phyloP scores from a whole-genome alignment of 2,329 filamentous ascomycete species.

The Plenodomus biglobosus region DNA sequence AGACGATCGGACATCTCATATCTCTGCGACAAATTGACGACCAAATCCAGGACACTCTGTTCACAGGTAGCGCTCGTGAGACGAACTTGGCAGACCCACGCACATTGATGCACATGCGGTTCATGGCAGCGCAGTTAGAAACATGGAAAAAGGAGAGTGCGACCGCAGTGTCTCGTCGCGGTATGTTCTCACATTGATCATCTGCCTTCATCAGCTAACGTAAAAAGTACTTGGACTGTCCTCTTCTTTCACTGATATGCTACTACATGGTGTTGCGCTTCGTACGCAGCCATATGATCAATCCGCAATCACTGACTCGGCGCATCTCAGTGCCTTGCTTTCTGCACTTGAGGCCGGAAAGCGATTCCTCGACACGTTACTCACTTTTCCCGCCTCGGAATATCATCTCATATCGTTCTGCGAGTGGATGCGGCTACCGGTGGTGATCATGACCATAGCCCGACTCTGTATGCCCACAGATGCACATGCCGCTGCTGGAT shows the following conservation, averaged over 20 bases:
- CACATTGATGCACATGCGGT: slow-evolving; percentile 32
- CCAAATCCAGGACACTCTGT: slow-evolving; percentile 35
- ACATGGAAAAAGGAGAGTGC: slow-evolving; percentile 23
- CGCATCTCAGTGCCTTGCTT: slow-evolving; percentile 28
- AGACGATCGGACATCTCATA: slow-evolving; percentile 26
- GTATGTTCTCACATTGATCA: slow-evolving; percentile 16
- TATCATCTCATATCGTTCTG: slow-evolving; percentile 37
- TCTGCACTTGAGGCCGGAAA: slow-evolving; percentile 62
- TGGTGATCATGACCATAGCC: slow-evolving; percentile 32
- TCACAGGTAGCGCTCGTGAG: slow-evolving; percentile 19
- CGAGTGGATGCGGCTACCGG: slow-evolving; percentile 39
- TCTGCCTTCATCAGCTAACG: neutral
- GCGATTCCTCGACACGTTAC: slow-evolving; percentile 68
- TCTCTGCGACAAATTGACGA: slow-evolving; percentile 36
- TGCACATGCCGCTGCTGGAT: slow-evolving; percentile 24
- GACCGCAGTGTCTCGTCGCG: slow-evolving; percentile 15
- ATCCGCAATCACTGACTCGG: slow-evolving; percentile 4
- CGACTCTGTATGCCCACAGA: slow-evolving; percentile 34
- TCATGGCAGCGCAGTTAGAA: slow-evolving; percentile 31
- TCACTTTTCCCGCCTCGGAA: slow-evolving; percentile 66
- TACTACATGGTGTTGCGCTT: slow-evolving; percentile 31
- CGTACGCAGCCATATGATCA: slow-evolving; percentile 11
- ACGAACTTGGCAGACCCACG: slow-evolving; percentile 31
- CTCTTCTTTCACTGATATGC: slow-evolving; percentile 30
- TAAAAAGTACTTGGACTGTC: slow-evolving; percentile 31